Evolutionary conservation across 805 yeast species (phyloP).

Genomic region (Candida odintsovae): DNA sequence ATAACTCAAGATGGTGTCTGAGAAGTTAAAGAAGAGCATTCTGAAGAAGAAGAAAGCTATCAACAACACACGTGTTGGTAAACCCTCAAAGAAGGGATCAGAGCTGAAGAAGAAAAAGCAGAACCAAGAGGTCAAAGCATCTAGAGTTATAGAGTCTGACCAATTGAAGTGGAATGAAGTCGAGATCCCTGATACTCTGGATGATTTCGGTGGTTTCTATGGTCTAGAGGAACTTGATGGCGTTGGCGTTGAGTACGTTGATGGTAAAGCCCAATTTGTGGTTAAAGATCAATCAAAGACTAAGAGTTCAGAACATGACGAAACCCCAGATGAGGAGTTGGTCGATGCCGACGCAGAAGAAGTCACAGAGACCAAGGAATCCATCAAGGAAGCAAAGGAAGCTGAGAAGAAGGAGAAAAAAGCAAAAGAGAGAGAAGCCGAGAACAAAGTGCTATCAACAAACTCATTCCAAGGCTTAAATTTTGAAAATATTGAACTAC

Average conservation of each 20-base stretch:
- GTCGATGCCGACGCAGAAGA: constrained; percentile 10
- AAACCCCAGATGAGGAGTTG: constrained; percentile 17
- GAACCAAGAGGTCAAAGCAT: background rate
- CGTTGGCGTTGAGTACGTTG: constrained; percentile 69
- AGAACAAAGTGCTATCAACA: constrained; percentile 13
- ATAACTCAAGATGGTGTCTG: constrained; percentile 8
- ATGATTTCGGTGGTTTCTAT: constrained; percentile 84
- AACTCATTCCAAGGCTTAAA: constrained; percentile 21
- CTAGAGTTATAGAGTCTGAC: constrained; percentile 38
- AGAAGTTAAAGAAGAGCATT: constrained; percentile 7
- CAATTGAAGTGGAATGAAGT: constrained; percentile 74
- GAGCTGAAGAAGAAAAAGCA: background rate
- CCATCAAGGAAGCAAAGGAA: constrained; percentile 8
- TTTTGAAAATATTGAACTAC: constrained; percentile 28
- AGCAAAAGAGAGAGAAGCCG: constrained; percentile 13
- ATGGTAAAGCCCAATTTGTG: constrained; percentile 63
- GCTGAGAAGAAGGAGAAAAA: constrained; percentile 17
- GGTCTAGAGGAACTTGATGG: constrained; percentile 95
- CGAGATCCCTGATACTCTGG: constrained; percentile 75
- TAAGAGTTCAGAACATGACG: constrained; percentile 16
- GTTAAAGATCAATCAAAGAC: constrained; percentile 29
- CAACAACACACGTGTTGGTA: constrained; percentile 4
- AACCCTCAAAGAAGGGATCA: constrained; percentile 1
- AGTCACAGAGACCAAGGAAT: constrained; percentile 18
- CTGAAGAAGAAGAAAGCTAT: constrained; percentile 6